Conservation (phyloP, 352 stramenopile species). For the Globisporangium orthogonon region DNA sequence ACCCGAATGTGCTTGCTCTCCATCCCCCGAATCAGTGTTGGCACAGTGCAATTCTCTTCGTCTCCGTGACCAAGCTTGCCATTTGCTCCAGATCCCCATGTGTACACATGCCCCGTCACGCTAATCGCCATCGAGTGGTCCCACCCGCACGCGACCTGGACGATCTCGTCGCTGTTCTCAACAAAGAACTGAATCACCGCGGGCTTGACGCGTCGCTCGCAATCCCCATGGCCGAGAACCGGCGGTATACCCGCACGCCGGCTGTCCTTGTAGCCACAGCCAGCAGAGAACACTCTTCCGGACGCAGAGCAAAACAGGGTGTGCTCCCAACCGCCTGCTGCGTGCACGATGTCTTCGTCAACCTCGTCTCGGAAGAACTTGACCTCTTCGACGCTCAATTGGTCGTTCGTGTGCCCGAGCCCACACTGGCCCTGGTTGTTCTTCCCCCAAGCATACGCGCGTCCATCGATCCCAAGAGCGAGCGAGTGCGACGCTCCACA, state of each 20-base stretch:
- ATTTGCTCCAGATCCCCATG: conserved; percentile 77
- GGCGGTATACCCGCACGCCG: conserved; percentile 68
- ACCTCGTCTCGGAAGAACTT: conserved; percentile 42
- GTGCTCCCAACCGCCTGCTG: conserved; percentile 77
- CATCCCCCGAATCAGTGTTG: conserved; percentile 43
- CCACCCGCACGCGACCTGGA: conserved; percentile 68
- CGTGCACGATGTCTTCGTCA: conserved; percentile 38
- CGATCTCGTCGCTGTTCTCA: conserved; percentile 51
- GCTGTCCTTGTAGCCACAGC: conserved; percentile 83
- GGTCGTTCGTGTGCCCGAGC: conserved; percentile 71
- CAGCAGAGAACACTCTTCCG: conserved; percentile 65
- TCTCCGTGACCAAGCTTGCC: conserved; percentile 79
- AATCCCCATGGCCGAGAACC: conserved; percentile 73
- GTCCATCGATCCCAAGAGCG: conserved; percentile 49
- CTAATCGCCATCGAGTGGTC: conserved; percentile 79
- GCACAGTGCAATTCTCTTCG: conserved; percentile 69
- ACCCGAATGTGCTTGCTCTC: conserved; percentile 46
- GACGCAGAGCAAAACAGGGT: conserved; percentile 63
- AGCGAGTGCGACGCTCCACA: conserved; percentile 77
- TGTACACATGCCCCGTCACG: conserved; percentile 47
- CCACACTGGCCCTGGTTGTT: conserved; percentile 86
- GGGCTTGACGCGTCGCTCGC: conserved; percentile 54
- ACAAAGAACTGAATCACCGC: conserved; percentile 43
- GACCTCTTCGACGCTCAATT: conserved; percentile 49
- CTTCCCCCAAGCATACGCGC: conserved; percentile 66